These are phyloP conservation scores for Paulownia fortunei DNA, from an alignment of 257 asterid species.

Conservation along the genomic window DNA sequence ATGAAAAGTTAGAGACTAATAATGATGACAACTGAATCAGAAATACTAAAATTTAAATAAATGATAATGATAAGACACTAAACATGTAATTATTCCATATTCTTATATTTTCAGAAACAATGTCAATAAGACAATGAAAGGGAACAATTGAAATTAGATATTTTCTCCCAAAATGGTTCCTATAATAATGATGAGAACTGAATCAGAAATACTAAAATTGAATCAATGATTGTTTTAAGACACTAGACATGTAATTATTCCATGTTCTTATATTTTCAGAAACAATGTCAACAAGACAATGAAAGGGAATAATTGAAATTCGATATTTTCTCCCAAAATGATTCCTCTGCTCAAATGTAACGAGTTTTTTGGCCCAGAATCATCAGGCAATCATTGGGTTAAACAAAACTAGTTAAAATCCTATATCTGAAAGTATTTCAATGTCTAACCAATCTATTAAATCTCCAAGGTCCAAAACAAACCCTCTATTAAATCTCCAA, in stretches of 20 bases:
- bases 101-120: not conserved
- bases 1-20: too few relatives aligned
- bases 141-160: not conserved
- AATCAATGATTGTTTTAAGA: not conserved
- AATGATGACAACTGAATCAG: too few relatives aligned
- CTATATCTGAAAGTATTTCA: constrained; percentile 38
- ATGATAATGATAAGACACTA: not conserved
- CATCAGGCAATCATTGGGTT: constrained; percentile 41
- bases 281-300: not conserved
- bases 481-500: constrained; percentile 10
- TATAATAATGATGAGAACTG: too few relatives aligned
- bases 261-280: too few relatives aligned
- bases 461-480: constrained; percentile 10
- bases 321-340: not conserved
- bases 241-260: too few relatives aligned
- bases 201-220: not conserved
- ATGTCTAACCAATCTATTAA: constrained; percentile 46
- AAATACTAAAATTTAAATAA: not conserved
- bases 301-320: not conserved
- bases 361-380: constrained; percentile 34
- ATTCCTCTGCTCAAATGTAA: constrained; percentile 4
- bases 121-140: not conserved
- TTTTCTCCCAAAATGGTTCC: constrained; percentile 9
- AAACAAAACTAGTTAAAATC: constrained; percentile 33
- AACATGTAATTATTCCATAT: too few relatives aligned